phyloP scores from a whole-genome alignment of 768 basidiomycete species.

The Rubroboletus pulcherrimus region DNA sequence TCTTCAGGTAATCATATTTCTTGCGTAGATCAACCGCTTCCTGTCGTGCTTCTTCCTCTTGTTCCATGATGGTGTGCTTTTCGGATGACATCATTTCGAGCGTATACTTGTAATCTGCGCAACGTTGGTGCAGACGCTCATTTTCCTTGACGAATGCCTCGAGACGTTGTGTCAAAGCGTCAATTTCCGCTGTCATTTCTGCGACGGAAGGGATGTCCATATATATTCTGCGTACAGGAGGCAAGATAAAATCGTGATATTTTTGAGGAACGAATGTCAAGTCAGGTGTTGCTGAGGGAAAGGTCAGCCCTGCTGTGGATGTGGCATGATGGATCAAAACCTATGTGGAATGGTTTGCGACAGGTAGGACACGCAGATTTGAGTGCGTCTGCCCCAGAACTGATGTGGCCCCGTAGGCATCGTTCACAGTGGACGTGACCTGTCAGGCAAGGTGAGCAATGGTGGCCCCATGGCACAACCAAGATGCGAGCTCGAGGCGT shows the following conservation, averaged over 20 bases:
- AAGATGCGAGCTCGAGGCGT: slow-evolving; percentile 12
- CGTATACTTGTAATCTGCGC: slow-evolving; percentile 38
- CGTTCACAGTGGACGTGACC: slow-evolving; percentile 66
- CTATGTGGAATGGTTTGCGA: slow-evolving; percentile 49
- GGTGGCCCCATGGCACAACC: not conserved
- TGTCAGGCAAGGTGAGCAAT: slow-evolving; percentile 21
- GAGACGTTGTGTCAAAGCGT: slow-evolving; percentile 37
- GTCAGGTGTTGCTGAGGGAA: slow-evolving; percentile 45
- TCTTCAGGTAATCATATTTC: slow-evolving; percentile 31
- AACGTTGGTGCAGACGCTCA: slow-evolving; percentile 40
- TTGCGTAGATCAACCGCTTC: slow-evolving; percentile 39
- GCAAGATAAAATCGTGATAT: slow-evolving; percentile 53
- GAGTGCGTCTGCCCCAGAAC: slow-evolving; percentile 28
- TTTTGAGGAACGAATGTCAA: slow-evolving; percentile 50
- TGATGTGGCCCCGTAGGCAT: slow-evolving; percentile 44
- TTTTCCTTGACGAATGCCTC: slow-evolving; percentile 39
- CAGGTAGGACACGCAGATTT: slow-evolving; percentile 59
- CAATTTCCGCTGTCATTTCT: slow-evolving; percentile 31
- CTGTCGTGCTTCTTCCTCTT: slow-evolving; percentile 35
- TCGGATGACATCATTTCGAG: slow-evolving; percentile 32
- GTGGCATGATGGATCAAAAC: slow-evolving; percentile 34
- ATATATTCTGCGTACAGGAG: slow-evolving; percentile 54
- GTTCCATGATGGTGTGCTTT: slow-evolving; percentile 25
- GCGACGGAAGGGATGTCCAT: slow-evolving; percentile 39
- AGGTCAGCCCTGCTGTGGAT: not conserved